Conservation (phyloP, 768 basidiomycete genomes). For the Lepiota venenata region DNA sequence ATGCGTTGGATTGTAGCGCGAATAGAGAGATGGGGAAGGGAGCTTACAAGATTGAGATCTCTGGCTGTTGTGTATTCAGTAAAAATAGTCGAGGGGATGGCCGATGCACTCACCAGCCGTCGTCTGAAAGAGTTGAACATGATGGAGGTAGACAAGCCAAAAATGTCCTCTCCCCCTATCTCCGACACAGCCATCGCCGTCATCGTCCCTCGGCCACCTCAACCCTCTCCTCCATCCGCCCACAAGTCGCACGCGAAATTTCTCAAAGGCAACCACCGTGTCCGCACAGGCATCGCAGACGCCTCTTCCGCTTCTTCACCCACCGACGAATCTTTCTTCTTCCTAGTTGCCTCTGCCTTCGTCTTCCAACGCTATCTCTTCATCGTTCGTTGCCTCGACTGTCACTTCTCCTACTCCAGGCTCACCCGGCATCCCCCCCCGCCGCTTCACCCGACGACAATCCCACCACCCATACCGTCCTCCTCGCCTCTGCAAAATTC, state of each 20-base stretch:
- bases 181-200: no score
- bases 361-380: conserved; percentile 45
- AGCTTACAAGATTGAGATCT: no score
- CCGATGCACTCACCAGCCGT: conserved; percentile 24
- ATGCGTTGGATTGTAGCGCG: no score
- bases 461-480: conserved; percentile 62
- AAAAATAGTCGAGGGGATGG: no score
- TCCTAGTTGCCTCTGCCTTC: conserved; percentile 46
- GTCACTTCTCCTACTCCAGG: conserved; percentile 22
- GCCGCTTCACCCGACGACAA: conserved; percentile 53
- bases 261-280: conserved; percentile 17
- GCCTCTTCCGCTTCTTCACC: conserved; percentile 46
- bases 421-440: conserved; percentile 45
- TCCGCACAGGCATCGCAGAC: conserved; percentile 56
- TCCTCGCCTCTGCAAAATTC: conserved; percentile 67
- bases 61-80: no score
- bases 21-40: no score
- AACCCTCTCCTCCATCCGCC: no score
- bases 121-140: conserved; percentile 39
- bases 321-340: conserved; percentile 55
- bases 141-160: no score
- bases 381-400: conserved; percentile 52
- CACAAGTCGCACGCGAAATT: no score
- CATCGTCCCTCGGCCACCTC: no score
- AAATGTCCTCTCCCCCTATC: no score